Percentiles rank a stretch among this genome's conserved stretches.
Conservation (phyloP, 164 flowering plant species). For the Houttuynia cordata region DNA sequence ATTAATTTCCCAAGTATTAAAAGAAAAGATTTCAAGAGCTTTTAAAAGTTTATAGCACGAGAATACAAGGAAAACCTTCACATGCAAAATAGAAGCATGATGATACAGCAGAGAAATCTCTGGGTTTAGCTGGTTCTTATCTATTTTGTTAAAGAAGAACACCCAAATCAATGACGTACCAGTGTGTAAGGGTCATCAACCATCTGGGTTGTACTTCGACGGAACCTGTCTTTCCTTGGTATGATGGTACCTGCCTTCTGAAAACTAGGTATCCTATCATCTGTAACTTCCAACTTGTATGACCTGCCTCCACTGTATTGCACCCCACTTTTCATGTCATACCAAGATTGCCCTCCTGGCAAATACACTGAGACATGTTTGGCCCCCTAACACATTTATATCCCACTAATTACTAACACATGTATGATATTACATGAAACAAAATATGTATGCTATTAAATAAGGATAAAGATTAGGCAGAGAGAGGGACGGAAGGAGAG, state of each 20-base stretch:
- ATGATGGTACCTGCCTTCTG: slow-evolving; percentile 88
- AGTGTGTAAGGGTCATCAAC: slow-evolving; percentile 86
- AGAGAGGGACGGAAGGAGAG: not conserved
- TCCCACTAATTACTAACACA: no score
- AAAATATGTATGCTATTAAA: no score
- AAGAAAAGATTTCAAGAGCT: no score
- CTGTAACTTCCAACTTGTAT: slow-evolving; percentile 58
- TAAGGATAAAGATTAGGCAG: no score
- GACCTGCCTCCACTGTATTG: slow-evolving; percentile 57
- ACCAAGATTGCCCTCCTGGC: slow-evolving; percentile 83
- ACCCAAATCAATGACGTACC: slow-evolving; percentile 37
- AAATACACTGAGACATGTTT: slow-evolving; percentile 78
- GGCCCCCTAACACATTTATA: slow-evolving; percentile 40
- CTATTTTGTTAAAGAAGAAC: not conserved
- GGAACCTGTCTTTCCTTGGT: slow-evolving; percentile 80
- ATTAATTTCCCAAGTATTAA: no score
- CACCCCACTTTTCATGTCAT: slow-evolving; percentile 68
- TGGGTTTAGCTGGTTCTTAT: not conserved
- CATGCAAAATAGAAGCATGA: no score
- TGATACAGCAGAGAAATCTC: no score
- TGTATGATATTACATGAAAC: no score
- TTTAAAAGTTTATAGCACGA: no score
- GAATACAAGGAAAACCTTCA: no score
- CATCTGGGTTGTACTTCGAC: slow-evolving; percentile 97
- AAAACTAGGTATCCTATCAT: slow-evolving; percentile 78